Evolutionary conservation across 2,329 filamentous ascomycete species (phyloP), one percentile per base, ranked within the genome.

Genomic region (Bipolaris zeicola): DNA sequence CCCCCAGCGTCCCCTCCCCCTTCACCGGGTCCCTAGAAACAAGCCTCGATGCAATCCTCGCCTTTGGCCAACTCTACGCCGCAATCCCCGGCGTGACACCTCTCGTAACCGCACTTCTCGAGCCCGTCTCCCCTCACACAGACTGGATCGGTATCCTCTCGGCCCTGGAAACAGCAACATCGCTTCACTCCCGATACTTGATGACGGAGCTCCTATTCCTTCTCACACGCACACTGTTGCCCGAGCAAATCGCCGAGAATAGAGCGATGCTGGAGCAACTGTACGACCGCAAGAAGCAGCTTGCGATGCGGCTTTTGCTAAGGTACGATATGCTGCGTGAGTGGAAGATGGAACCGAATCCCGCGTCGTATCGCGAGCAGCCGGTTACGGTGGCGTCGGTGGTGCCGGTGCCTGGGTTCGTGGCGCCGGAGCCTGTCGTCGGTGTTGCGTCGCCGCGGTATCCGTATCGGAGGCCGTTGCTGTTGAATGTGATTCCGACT

Each of bases 281-380:
- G 41, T 72, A 72, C n/a, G 50, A 60, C 3, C 33, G 31, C 1
- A 64, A 56, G 55, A 67, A 67, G n/a, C 59, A 64, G 1, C 51
- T 64, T 0, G 61, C 63, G 0, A 63, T 65, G 3, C 41, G 63
- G 3, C 3, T 71, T 6, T 37, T 63, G 16, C 54, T 72, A 50
- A 50, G 71, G 8, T 73, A 73, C 20, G 69, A 74, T 42, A 72
- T 70, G 67, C 18, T 69, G 24, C 26, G 62, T 1, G 63, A 62
- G 31, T 70, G 68, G 69, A 63, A 51, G 38, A 41, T 60, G 47
- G 46, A 60, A 13, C 11, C 46, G 1, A 26, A 44, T 3, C 7
- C 6, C 10, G 8, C 7, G 36, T 37, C 28, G 24, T 28, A 33
- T 22, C 33, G 49, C 22, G 36, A 52, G 6, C 54, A 64, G 24